Evolutionary conservation across 2,329 filamentous ascomycete species (phyloP), one percentile per base, ranked within the genome.

Genomic region (Didymella keratinophila): DNA sequence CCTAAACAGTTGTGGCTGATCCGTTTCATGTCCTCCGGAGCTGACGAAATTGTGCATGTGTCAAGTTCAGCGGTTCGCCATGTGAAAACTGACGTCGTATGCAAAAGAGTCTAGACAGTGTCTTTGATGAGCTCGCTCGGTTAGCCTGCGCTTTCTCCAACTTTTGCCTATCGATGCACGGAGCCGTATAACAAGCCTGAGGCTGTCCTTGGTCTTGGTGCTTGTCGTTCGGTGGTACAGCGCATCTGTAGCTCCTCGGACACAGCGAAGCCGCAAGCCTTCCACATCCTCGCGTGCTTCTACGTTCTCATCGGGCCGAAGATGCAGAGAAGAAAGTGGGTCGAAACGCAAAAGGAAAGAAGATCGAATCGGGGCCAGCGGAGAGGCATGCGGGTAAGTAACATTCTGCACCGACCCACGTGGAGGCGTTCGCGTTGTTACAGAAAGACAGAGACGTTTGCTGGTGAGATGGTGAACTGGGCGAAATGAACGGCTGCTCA

Each of bases 221-320:
- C 41, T 32, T 25, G 55, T 34, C 16, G 37, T 44, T 56, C 27
- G 30, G 55, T 47, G 44, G 49, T 52, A 52, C 34, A 23, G 27
- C 44, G 47, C 53, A 45, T 32, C n/a, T 32, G 41, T 52, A 44
- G 56, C 44, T 45, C 23, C 39, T 49, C 55, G 56, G 49, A 23
- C 37, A n/a, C 30, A 47, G 44, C 49, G 44, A 58, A 44, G 48
- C 28, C 21, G 34, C 41, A 52, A 44, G 46, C 41, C 46, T 45
- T 50, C 37, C 14, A 23, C 8, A 21, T 45, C 42, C n/a, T 57
- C 48, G 46, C 28, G 36, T 37, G 34, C 43, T 58, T 52, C 43
- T 48, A 53, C 49, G 49, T 58, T 58, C 32, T 51, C 34, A 37
- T 58, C 56, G 56, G 56, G 56, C 56, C 56, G 56, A 58, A 46